phyloP scores from a whole-genome alignment of 306 rosid species.

The Pyrus pyrifolia region DNA sequence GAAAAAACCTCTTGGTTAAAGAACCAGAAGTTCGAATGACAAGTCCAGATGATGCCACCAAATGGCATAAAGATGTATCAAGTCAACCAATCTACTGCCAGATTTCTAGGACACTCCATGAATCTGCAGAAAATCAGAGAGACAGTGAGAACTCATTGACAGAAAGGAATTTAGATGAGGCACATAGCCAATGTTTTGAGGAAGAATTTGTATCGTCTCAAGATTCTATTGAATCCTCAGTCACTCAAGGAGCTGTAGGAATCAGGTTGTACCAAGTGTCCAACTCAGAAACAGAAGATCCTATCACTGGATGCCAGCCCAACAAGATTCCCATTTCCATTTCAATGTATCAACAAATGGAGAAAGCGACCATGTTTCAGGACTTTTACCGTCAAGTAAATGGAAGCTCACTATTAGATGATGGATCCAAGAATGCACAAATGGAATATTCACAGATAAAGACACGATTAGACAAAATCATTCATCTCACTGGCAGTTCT shows the following conservation, averaged over 20 bases:
- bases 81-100: constrained; percentile 32
- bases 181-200: constrained; percentile 38
- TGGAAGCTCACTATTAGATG: constrained; percentile 33
- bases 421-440: constrained; percentile 30
- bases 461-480: constrained; percentile 22
- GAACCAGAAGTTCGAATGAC: constrained; percentile 44
- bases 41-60: constrained; percentile 32
- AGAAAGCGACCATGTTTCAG: constrained; percentile 32
- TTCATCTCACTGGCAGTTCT: constrained; percentile 27
- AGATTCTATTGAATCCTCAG: constrained; percentile 68
- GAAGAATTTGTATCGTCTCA: constrained; percentile 71
- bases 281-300: constrained; percentile 66
- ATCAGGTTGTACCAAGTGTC: constrained; percentile 42
- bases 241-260: constrained; percentile 50
- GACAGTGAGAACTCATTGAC: constrained; percentile 24
- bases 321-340: constrained; percentile 24
- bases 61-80: constrained; percentile 30
- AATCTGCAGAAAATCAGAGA: constrained; percentile 32
- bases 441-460: constrained; percentile 24
- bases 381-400: constrained; percentile 47
- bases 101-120: constrained; percentile 27
- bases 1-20: constrained; percentile 22
- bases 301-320: constrained; percentile 26
- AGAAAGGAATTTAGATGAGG: constrained; percentile 19
- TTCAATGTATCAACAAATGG: constrained; percentile 29